Percentiles rank a stretch among this genome's conserved stretches.
These are phyloP conservation scores for Pistacia atlantica DNA, from an alignment of 345 rosid genomes.

Conservation along the genomic window DNA sequence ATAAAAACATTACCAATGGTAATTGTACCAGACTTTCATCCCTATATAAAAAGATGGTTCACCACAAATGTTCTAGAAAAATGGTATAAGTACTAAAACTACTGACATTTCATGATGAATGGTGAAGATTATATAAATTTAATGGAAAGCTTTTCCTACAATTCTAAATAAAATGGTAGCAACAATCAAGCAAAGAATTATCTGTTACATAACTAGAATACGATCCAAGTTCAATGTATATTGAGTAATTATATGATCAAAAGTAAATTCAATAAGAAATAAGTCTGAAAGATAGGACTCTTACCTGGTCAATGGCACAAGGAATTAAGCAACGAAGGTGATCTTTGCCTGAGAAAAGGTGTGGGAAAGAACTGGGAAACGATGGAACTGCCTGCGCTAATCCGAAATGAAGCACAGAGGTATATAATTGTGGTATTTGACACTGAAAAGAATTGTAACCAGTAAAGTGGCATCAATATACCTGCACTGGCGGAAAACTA, in stretches of 20 bases:
- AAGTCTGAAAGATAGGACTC: conserved; percentile 3
- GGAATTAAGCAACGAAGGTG: conserved; percentile 89
- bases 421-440: background rate
- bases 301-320: conserved; percentile 95
- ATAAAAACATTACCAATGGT: background rate
- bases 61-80: background rate
- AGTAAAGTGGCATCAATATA: conserved; percentile 27
- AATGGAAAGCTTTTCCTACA: background rate
- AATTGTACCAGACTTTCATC: background rate
- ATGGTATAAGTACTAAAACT: background rate
- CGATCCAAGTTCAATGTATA: background rate
- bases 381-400: conserved; percentile 87
- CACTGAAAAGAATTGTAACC: background rate
- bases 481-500: conserved; percentile 96
- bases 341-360: conserved; percentile 72
- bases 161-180: background rate
- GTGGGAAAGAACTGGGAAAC: conserved; percentile 91
- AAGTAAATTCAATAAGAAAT: conserved; percentile 2
- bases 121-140: background rate
- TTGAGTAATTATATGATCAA: background rate
- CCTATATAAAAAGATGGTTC: background rate
- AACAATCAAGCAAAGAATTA: background rate
- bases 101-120: background rate
- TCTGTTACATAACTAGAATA: background rate
- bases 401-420: conserved; percentile 2